phyloP scores from a whole-genome alignment of 2,329 filamentous ascomycete genomes.

The Exophiala dermatitidis region DNA sequence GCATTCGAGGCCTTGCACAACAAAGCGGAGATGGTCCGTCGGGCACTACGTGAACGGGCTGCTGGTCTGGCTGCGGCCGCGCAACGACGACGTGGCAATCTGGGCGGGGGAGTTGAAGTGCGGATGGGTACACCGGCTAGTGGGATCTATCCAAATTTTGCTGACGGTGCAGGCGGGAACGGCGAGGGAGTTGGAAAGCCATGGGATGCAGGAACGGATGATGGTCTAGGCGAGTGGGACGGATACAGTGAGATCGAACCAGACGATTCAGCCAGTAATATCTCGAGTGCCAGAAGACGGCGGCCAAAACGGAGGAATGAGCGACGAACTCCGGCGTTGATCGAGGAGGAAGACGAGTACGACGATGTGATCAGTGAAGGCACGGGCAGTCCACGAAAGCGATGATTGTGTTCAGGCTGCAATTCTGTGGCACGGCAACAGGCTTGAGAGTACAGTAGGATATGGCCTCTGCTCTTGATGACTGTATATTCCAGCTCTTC shows the following conservation, averaged over 20 bases:
- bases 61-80: conserved; percentile 59
- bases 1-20: conserved; percentile 87
- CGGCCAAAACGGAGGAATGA: conserved; percentile 43
- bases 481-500: too few relatives aligned
- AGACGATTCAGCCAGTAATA: conserved; percentile 46
- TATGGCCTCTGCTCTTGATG: too few relatives aligned
- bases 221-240: conserved; percentile 40
- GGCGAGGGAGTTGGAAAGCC: conserved; percentile 8
- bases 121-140: conserved; percentile 38
- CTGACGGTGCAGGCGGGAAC: conserved; percentile 1
- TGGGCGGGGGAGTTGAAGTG: conserved; percentile 31
- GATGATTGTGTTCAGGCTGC: conserved; percentile 1
- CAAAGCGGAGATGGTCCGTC: conserved; percentile 72
- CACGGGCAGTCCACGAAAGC: conserved; percentile 25
- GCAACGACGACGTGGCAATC: conserved; percentile 37
- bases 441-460: too few relatives aligned
- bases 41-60: conserved; percentile 69
- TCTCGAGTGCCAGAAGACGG: conserved; percentile 39
- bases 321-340: conserved; percentile 42
- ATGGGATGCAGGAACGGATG: conserved; percentile 39
- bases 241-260: conserved; percentile 39
- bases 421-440: too few relatives aligned
- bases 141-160: conserved; percentile 16
- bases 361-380: conserved; percentile 25
- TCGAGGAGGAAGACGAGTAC: conserved; percentile 44